These are phyloP conservation scores for Suillus discolor DNA, from an alignment of 768 basidiomycete species.

Conservation along the genomic window DNA sequence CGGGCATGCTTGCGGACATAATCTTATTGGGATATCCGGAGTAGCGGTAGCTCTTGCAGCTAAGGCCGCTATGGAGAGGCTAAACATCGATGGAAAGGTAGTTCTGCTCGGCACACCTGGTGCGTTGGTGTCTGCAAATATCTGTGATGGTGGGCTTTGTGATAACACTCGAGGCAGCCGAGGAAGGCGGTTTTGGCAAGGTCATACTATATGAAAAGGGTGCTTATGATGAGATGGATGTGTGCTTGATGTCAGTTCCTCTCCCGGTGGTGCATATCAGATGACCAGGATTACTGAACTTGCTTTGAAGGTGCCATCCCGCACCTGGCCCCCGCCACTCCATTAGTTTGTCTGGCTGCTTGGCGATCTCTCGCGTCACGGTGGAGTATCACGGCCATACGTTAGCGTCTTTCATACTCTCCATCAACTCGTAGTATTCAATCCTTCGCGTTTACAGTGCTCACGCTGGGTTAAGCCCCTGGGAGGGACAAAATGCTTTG, in stretches of 20 bases:
- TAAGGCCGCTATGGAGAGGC: conserved; percentile 56
- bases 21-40: conserved; percentile 71
- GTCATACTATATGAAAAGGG: conserved; percentile 62
- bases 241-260: conserved; percentile 60
- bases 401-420: conserved; percentile 34
- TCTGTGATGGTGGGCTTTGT: neutral
- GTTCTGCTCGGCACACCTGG: conserved; percentile 75
- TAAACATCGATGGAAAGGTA: conserved; percentile 62
- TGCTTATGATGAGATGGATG: conserved; percentile 70
- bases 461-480: conserved; percentile 75
- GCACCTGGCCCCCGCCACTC: conserved; percentile 69
- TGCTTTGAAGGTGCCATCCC: conserved; percentile 62
- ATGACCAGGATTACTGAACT: neutral
- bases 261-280: neutral
- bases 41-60: conserved; percentile 67
- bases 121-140: conserved; percentile 23
- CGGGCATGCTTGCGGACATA: conserved; percentile 76
- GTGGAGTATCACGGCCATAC: conserved; percentile 72
- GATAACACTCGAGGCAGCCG: conserved; percentile 44
- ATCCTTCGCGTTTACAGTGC: conserved; percentile 42
- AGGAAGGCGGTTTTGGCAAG: conserved; percentile 76
- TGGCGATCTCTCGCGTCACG: conserved; percentile 56
- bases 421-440: too few species aligned
- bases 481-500: conserved; percentile 77
- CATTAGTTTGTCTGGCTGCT: conserved; percentile 58